Percentiles rank a stretch among this genome's conserved stretches.
Evolutionary conservation across 306 rosid species (phyloP).

Genomic region (Prunus kanzakura): DNA sequence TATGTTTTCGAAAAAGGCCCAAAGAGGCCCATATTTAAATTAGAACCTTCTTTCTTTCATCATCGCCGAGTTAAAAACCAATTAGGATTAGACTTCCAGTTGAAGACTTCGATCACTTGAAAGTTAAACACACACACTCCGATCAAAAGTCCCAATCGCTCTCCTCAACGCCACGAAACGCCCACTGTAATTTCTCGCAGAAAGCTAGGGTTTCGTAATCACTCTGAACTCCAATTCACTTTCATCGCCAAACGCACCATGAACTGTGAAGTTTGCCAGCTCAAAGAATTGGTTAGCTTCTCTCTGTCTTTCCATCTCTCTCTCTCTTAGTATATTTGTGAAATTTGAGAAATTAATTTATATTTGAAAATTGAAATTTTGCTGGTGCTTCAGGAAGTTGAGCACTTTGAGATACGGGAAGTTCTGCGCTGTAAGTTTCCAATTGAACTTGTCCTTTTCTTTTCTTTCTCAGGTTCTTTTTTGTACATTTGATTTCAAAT

Average conservation of each 20-base stretch:
- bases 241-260: slow-evolving; percentile 29
- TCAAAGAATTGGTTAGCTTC: slow-evolving; percentile 69
- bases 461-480: background rate
- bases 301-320: background rate
- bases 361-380: background rate
- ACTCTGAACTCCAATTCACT: slow-evolving; percentile 1
- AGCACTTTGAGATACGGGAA: slow-evolving; percentile 88
- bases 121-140: background rate
- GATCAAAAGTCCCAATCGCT: background rate
- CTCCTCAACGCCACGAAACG: background rate
- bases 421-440: slow-evolving; percentile 73
- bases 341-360: background rate
- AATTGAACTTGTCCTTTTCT: background rate
- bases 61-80: background rate
- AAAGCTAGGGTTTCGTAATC: slow-evolving; percentile 32
- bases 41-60: background rate
- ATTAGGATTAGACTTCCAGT: background rate
- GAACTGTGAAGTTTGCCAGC: slow-evolving; percentile 97
- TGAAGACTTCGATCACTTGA: background rate
- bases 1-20: background rate
- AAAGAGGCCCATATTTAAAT: background rate
- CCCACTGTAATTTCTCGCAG: background rate
- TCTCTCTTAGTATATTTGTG: background rate
- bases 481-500: background rate
- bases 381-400: slow-evolving; percentile 60